phyloP scores from a whole-genome alignment of 2,329 filamentous ascomycete species.

The Hypoxylon sp. region DNA sequence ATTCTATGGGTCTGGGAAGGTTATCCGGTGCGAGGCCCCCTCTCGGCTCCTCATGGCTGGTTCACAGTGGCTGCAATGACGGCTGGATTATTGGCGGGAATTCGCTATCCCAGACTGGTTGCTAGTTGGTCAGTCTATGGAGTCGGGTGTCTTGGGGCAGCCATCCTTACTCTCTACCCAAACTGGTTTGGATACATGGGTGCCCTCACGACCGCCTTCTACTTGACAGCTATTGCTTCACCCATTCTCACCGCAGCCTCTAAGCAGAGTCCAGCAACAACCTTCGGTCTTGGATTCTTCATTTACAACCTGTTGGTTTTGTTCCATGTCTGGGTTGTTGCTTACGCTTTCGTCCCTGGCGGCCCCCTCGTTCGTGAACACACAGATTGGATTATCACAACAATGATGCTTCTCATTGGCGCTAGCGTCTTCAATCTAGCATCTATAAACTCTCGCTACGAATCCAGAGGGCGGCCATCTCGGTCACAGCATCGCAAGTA shows the following conservation, averaged over 20 bases:
- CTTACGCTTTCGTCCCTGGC: slow-evolving; percentile 97
- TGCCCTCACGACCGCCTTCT: slow-evolving; percentile 80
- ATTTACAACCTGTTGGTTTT: slow-evolving; percentile 94
- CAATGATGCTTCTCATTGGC: slow-evolving; percentile 87
- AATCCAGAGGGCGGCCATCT: slow-evolving; percentile 54
- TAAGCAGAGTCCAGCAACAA: slow-evolving; percentile 80
- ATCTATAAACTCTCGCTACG: slow-evolving; percentile 62
- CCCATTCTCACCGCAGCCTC: slow-evolving; percentile 82
- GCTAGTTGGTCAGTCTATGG: slow-evolving; percentile 86
- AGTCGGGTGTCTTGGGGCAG: slow-evolving; percentile 82
- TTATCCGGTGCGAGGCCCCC: slow-evolving; percentile 89
- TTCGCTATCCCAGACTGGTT: slow-evolving; percentile 78
- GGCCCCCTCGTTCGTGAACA: slow-evolving; percentile 92
- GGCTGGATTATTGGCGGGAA: slow-evolving; percentile 80
- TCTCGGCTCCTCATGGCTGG: slow-evolving; percentile 90
- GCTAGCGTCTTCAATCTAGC: slow-evolving; percentile 84
- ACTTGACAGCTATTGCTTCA: slow-evolving; percentile 84
- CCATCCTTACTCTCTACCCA: slow-evolving; percentile 79
- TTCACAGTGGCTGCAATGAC: slow-evolving; percentile 91
- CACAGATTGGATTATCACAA: slow-evolving; percentile 95
- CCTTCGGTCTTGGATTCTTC: slow-evolving; percentile 90
- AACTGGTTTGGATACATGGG: slow-evolving; percentile 95
- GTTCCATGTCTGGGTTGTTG: slow-evolving; percentile 99
- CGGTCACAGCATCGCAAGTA: slow-evolving; percentile 66
- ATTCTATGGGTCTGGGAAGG: slow-evolving; percentile 99